Evolutionary conservation across 306 rosid genomes (phyloP).

Genomic region (Ormosia semicastrata): DNA sequence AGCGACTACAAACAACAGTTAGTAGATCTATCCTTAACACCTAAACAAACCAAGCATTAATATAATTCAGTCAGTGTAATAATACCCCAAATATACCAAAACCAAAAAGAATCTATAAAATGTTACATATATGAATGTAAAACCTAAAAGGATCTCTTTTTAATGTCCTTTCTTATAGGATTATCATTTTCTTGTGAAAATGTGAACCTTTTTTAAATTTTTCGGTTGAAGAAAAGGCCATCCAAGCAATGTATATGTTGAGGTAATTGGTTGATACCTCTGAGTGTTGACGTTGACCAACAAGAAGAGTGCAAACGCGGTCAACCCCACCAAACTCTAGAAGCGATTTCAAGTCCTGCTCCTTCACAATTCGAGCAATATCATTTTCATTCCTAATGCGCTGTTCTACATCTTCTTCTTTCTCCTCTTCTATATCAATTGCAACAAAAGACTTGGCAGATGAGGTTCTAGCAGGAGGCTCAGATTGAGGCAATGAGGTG

Average conservation of each 20-base stretch:
- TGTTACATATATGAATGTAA: not conserved
- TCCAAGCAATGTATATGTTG: not conserved
- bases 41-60: not conserved
- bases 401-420: not conserved
- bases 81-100: not conserved
- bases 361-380: conserved; percentile 38
- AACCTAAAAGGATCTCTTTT: too few relatives aligned
- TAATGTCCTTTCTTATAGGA: too few relatives aligned
- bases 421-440: conserved; percentile 23
- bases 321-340: conserved; percentile 32
- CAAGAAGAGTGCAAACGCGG: conserved; percentile 22
- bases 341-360: conserved; percentile 32
- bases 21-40: not conserved
- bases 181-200: not conserved
- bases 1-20: not conserved
- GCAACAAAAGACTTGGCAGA: conserved; percentile 20
- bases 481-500: not conserved
- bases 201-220: too few relatives aligned
- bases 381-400: not conserved
- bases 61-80: not conserved
- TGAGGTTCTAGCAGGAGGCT: conserved; percentile 26
- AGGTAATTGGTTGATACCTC: conserved; percentile 36
- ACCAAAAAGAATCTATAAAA: not conserved
- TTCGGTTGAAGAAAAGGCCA: not conserved
- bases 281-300: not conserved